Percentiles rank a stretch among this genome's conserved stretches.
phyloP scores from a whole-genome alignment of 352 stramenopile genomes.

The Phytophthora palmivora region DNA sequence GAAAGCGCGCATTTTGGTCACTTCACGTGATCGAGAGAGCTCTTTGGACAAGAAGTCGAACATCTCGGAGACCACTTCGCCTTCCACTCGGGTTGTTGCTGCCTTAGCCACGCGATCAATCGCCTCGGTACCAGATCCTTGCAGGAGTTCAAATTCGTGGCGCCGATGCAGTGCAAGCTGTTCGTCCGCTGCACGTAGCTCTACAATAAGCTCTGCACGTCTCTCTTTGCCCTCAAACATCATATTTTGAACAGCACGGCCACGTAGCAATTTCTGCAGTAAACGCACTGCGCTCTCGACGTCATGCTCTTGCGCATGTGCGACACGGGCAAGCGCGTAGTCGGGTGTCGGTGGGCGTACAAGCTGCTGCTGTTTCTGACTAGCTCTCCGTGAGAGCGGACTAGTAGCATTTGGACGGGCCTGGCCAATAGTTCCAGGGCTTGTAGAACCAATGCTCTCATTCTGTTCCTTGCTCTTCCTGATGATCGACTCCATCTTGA shows the following conservation, averaged over 20 bases:
- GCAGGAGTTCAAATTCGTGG: conserved; percentile 23
- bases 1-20: conserved; percentile 80
- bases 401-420: conserved; percentile 6
- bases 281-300: conserved; percentile 75
- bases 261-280: conserved; percentile 89
- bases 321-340: conserved; percentile 47
- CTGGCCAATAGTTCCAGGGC: background rate
- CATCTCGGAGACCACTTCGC: conserved; percentile 89
- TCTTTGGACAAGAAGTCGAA: conserved; percentile 92
- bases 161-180: conserved; percentile 22
- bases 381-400: conserved; percentile 37
- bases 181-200: conserved; percentile 86
- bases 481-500: conserved; percentile 90
- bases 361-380: conserved; percentile 56
- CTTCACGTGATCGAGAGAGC: conserved; percentile 77
- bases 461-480: conserved; percentile 62
- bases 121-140: conserved; percentile 40
- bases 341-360: conserved; percentile 83
- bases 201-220: conserved; percentile 86
- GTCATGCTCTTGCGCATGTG: conserved; percentile 52
- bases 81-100: conserved; percentile 78
- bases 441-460: conserved; percentile 2
- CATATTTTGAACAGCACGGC: conserved; percentile 93
- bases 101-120: conserved; percentile 49
- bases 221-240: conserved; percentile 94